Conservation (phyloP, 257 asterid species). For the Nyctanthes arbortristis region DNA sequence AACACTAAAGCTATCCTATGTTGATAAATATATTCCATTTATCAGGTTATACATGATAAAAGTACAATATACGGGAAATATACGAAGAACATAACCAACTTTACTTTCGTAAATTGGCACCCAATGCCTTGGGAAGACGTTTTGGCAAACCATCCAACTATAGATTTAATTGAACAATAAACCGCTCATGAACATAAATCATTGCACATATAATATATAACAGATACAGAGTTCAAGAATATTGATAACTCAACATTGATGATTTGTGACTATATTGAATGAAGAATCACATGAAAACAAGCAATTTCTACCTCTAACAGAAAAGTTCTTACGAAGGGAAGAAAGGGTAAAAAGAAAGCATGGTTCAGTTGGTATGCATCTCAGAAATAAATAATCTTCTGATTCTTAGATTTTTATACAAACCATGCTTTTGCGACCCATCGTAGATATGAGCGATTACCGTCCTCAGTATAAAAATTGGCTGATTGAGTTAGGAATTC, state of each 20-base stretch:
- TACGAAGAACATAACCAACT: too few species aligned
- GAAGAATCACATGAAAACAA: neutral
- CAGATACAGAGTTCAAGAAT: neutral
- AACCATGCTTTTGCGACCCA: slow-evolving; percentile 18
- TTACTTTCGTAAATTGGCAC: too few species aligned
- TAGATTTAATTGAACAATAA: neutral
- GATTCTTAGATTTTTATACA: neutral
- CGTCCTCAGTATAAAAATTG: slow-evolving; percentile 5
- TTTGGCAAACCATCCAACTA: too few species aligned
- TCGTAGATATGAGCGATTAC: slow-evolving; percentile 5
- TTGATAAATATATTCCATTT: too few species aligned
- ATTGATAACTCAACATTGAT: neutral
- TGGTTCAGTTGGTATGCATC: slow-evolving; percentile 1
- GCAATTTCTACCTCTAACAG: neutral
- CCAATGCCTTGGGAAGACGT: too few species aligned
- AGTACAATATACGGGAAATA: too few species aligned
- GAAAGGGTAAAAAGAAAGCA: neutral
- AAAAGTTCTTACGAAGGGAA: neutral
- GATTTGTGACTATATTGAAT: neutral
- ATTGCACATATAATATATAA: neutral
- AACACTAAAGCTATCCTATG: too few species aligned
- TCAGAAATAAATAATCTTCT: slow-evolving; percentile 17
- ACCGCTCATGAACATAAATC: neutral
- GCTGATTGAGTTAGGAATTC: slow-evolving; percentile 6
- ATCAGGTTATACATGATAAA: too few species aligned